Evolutionary conservation across 2,329 filamentous ascomycete species (phyloP).

Genomic region (Penicillium sp.): DNA sequence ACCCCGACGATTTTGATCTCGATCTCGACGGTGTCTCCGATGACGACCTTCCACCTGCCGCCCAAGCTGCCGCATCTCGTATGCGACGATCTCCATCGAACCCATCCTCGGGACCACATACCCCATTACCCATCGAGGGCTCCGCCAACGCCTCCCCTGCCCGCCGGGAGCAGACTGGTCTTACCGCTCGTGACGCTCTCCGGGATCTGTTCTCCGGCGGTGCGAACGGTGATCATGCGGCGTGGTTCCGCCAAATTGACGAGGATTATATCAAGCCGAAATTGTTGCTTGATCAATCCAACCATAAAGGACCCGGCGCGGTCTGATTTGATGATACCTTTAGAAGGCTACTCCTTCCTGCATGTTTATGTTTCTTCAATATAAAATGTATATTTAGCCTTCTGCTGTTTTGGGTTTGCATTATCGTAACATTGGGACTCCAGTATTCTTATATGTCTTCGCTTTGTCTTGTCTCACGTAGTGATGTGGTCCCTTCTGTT

Average conservation of each 20-base stretch:
- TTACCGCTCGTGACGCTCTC: slow-evolving; percentile 75
- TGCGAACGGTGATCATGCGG: slow-evolving; percentile 77
- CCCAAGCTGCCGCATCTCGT: slow-evolving; percentile 30
- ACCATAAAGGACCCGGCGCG: slow-evolving; percentile 43
- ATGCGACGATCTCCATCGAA: slow-evolving; percentile 40
- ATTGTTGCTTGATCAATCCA: slow-evolving; percentile 72
- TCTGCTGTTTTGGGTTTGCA: slow-evolving; percentile 4
- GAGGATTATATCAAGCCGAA: slow-evolving; percentile 96
- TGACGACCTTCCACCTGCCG: slow-evolving; percentile 61
- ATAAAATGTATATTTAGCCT: slow-evolving; percentile 25
- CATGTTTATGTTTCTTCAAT: slow-evolving; percentile 14
- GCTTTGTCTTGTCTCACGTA: neutral
- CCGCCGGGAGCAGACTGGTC: slow-evolving; percentile 35
- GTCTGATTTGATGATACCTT: slow-evolving; percentile 27
- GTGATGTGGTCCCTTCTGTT: neutral
- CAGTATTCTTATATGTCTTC: neutral
- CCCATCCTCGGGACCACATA: slow-evolving; percentile 24
- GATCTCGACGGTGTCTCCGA: slow-evolving; percentile 48
- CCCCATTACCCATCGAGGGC: slow-evolving; percentile 19
- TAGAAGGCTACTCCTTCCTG: slow-evolving; percentile 1
- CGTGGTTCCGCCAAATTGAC: slow-evolving; percentile 87
- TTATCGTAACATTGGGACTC: slow-evolving; percentile 2
- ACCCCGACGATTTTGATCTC: slow-evolving; percentile 37
- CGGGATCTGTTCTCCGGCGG: slow-evolving; percentile 74
- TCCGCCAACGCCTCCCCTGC: slow-evolving; percentile 29